Conservation (phyloP, 371 early-diverging fungal genomes). For the Mortierella sp. region DNA sequence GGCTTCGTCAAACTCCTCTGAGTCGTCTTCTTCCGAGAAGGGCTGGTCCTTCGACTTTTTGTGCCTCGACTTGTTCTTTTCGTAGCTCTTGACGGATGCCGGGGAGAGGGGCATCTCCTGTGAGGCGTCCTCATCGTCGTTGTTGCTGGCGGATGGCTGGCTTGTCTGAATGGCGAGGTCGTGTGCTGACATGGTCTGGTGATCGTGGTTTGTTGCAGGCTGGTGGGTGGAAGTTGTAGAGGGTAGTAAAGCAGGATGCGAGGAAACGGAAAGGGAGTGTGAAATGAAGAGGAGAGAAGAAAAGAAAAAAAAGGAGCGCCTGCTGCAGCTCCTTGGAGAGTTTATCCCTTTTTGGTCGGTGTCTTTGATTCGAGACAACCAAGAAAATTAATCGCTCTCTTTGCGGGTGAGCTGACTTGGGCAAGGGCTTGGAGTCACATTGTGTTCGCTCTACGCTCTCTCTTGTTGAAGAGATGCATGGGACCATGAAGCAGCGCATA, state of each 20-base stretch:
- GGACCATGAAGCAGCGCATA: no score
- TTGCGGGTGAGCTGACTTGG: not conserved
- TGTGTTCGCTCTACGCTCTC: not conserved
- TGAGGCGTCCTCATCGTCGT: constrained; percentile 33
- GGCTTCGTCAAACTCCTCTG: constrained; percentile 54
- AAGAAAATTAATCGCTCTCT: not conserved
- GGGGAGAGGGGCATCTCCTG: constrained; percentile 50
- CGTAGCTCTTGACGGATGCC: constrained; percentile 40
- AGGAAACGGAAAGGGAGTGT: not conserved
- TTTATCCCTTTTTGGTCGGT: not conserved
- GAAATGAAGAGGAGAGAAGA: not conserved
- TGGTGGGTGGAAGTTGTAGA: not conserved
- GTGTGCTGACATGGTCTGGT: constrained; percentile 13
- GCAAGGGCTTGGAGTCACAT: not conserved
- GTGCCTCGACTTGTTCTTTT: constrained; percentile 26
- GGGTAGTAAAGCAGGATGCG: not conserved
- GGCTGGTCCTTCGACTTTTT: constrained; percentile 18
- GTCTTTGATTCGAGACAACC: not conserved
- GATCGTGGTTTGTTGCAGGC: not conserved
- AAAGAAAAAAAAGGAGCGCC: not conserved
- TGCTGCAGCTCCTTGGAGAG: no score
- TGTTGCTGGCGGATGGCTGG: constrained; percentile 9
- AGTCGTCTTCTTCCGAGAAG: constrained; percentile 49
- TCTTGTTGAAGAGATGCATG: no score
- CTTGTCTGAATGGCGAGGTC: constrained; percentile 35